phyloP scores from a whole-genome alignment of 257 asterid species.

The Nicotiana tabacum region DNA sequence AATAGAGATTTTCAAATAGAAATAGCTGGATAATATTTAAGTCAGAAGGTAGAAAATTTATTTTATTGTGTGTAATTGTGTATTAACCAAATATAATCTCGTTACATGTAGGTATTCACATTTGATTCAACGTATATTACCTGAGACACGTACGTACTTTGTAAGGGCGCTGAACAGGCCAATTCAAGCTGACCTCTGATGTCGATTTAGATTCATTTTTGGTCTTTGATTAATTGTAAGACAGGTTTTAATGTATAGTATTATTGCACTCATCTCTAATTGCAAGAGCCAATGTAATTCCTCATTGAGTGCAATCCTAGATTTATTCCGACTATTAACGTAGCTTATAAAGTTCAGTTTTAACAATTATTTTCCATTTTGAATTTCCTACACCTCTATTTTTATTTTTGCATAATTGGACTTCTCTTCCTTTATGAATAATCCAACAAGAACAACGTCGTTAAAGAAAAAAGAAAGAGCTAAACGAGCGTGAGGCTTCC shows the following conservation, averaged over 20 bases:
- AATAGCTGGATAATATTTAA: not conserved
- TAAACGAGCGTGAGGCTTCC: no score
- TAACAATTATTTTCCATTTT: not conserved
- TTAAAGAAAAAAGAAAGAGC: no score
- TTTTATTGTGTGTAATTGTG: not conserved
- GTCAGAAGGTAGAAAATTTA: not conserved
- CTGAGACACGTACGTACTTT: slow-evolving; percentile 76
- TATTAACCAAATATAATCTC: not conserved
- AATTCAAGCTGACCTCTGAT: slow-evolving; percentile 44
- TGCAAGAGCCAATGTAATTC: not conserved
- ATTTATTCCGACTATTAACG: not conserved
- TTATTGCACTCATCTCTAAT: not conserved
- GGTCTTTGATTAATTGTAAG: slow-evolving; percentile 34
- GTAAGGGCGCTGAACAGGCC: slow-evolving; percentile 58
- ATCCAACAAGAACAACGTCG: no score
- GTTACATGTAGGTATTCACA: slow-evolving; percentile 56
- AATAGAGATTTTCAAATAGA: not conserved
- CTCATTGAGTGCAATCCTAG: not conserved
- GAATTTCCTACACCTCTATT: not conserved
- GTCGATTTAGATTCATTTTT: slow-evolving; percentile 30
- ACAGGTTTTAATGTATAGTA: slow-evolving; percentile 44
- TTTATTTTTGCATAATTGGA: not conserved
- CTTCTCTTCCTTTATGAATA: not conserved
- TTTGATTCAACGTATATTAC: slow-evolving; percentile 66
- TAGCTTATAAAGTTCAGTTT: not conserved